Evolutionary conservation across 768 basidiomycete species (phyloP).

Genomic region (Cystobasidium ongulense): DNA sequence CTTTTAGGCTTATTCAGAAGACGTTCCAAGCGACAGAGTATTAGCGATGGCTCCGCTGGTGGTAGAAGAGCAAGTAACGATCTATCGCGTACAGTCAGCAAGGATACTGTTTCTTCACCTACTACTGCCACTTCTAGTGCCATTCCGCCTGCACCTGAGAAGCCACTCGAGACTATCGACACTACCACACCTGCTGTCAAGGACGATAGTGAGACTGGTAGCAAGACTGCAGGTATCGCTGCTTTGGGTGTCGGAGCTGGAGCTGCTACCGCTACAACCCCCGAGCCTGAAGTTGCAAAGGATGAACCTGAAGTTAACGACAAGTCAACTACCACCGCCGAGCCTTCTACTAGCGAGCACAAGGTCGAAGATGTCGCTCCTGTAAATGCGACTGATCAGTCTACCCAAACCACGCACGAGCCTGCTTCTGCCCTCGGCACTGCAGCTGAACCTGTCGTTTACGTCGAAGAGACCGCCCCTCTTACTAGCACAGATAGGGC

Average conservation of each 20-base stretch:
- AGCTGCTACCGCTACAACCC: not conserved
- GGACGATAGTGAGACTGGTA: not conserved
- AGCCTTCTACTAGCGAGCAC: not conserved
- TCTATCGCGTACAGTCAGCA: not conserved
- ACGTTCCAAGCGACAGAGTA: constrained; percentile 1
- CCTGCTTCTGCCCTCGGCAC: not conserved
- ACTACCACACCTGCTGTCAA: not conserved
- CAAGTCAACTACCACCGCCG: not conserved
- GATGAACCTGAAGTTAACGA: not conserved
- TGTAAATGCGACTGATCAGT: not conserved
- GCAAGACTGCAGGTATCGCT: not conserved
- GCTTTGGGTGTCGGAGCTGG: not conserved
- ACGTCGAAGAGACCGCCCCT: not conserved
- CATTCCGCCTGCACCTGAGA: not conserved
- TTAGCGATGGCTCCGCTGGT: not conserved
- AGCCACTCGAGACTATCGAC: not conserved
- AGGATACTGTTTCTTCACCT: not conserved
- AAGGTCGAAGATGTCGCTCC: not conserved
- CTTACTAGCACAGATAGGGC: not conserved
- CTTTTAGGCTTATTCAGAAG: constrained; percentile 17
- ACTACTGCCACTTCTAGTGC: not conserved
- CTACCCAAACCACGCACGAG: not conserved
- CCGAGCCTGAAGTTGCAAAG: not conserved
- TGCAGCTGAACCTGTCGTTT: not conserved
- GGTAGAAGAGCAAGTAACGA: not conserved